These are phyloP conservation scores for Cocos nucifera DNA, from an alignment of 176 grass and related monocot species.

Conservation along the genomic window DNA sequence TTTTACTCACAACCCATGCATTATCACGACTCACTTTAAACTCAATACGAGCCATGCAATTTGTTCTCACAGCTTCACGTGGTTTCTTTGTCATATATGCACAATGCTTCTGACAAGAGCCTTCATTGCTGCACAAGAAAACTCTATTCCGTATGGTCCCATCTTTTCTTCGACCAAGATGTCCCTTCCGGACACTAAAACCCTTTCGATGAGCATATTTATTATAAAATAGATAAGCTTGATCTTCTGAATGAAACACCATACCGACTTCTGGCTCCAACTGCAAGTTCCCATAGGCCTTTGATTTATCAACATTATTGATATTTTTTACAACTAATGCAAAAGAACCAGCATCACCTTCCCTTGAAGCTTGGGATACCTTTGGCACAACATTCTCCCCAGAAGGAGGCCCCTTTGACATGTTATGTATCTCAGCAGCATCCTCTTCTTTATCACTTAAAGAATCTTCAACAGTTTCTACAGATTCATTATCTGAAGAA, in stretches of 20 bases:
- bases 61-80: slow-evolving; percentile 30
- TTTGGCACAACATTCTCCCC: slow-evolving; percentile 9
- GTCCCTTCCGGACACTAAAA: slow-evolving; percentile 47
- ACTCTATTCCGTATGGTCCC: slow-evolving; percentile 35
- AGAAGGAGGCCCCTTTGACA: background rate
- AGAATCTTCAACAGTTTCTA: slow-evolving; percentile 18
- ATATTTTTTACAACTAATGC: background rate
- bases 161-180: slow-evolving; percentile 50
- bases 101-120: slow-evolving; percentile 36
- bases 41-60: slow-evolving; percentile 47
- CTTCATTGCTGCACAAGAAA: slow-evolving; percentile 55
- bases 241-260: slow-evolving; percentile 45
- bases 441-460: slow-evolving; percentile 30
- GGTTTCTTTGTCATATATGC: slow-evolving; percentile 37
- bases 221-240: slow-evolving; percentile 41
- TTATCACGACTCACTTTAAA: slow-evolving; percentile 31
- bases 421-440: background rate
- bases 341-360: slow-evolving; percentile 4
- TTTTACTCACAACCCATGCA: slow-evolving; percentile 30
- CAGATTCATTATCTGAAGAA: slow-evolving; percentile 22
- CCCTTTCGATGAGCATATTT: slow-evolving; percentile 44
- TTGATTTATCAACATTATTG: slow-evolving; percentile 1
- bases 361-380: slow-evolving; percentile 8
- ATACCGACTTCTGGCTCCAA: slow-evolving; percentile 43
- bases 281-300: slow-evolving; percentile 4